Conservation (phyloP, 2,329 filamentous ascomycete genomes). For the Aspergillus ustus region DNA sequence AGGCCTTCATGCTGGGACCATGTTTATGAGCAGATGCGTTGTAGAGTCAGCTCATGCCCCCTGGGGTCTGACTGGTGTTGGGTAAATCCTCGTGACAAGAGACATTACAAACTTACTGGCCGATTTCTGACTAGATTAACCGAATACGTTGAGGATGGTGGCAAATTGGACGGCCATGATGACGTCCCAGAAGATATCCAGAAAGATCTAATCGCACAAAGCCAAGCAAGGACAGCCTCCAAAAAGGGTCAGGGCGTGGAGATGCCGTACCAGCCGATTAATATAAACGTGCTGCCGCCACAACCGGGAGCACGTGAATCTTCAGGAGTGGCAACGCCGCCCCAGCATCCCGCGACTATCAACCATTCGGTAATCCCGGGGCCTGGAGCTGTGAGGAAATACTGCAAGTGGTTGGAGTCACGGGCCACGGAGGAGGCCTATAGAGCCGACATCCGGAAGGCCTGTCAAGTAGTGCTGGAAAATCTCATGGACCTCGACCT, state of each 20-base stretch:
- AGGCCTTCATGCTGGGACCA: slow-evolving; percentile 33
- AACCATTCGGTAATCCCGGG: slow-evolving; percentile 17
- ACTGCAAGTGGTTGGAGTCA: no score
- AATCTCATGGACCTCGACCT: no score
- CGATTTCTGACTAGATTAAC: no score
- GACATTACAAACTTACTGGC: slow-evolving; percentile 35
- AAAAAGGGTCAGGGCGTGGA: not conserved
- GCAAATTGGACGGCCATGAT: not conserved
- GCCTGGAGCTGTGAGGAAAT: slow-evolving; percentile 22
- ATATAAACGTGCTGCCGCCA: not conserved
- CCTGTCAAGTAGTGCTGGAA: no score
- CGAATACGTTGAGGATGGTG: not conserved
- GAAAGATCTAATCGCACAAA: not conserved
- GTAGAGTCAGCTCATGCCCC: slow-evolving; percentile 32
- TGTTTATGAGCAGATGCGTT: slow-evolving; percentile 39
- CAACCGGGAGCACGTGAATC: not conserved
- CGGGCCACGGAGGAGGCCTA: no score
- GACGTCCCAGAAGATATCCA: slow-evolving; percentile 1
- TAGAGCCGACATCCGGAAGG: no score
- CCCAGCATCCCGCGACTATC: not conserved
- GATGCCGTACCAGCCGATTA: not conserved
- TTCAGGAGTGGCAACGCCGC: no score
- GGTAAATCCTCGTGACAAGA: slow-evolving; percentile 38
- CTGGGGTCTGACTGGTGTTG: slow-evolving; percentile 35
- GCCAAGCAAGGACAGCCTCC: not conserved